Evolutionary conservation across 2,329 filamentous ascomycete genomes (phyloP), one percentile per base, ranked within the genome.

Genomic region (Hypoxylon sp.): DNA sequence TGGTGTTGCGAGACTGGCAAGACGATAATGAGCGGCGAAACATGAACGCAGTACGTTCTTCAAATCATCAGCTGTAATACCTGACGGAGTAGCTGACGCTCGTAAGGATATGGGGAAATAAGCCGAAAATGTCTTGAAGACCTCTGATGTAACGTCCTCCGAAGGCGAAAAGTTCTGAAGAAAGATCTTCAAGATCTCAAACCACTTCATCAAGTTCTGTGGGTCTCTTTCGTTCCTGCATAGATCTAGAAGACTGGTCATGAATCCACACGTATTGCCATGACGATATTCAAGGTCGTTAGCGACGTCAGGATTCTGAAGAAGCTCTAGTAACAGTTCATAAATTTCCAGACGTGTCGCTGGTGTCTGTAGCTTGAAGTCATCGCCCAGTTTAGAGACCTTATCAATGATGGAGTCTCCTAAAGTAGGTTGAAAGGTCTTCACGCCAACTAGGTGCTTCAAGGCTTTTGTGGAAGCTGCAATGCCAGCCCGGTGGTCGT

Each of bases 81-180:
- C 82, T 35, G 81, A 80, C 0, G 82, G 79, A 4, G 83, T 84
- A 24, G 84, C 82, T 0, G 86, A 83, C 60, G 82, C 82, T 29
- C 86, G 82, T 47, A 90, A 78, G 0, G 86, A 87, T 61, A 90
- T 89, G 14, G 87, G 87, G 68, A 88, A 90, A 74, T 89, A 90
- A 31, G 85, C 85, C 13, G 88, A 88, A 76, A 88, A 88, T 0
- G 83, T 78, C 60, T 83, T 83, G 75, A 88, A 89, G 1, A 87
- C 80, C 61, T 85, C 83, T 33, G 83, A 82, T 8, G 83, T 79
- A 1, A 87, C 78, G 8, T 85, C 83, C 3, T 81, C 68, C 0
- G 85, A 82, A 0, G 83, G 79, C 0, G 80, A 78, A 56, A 85
- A 88, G 13, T 81, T 79, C 2, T 79, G 75, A 8, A 88, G 75